Evolutionary conservation across 1,139 yeast species (phyloP).

Genomic region (Lodderomyces metapsilosis): DNA sequence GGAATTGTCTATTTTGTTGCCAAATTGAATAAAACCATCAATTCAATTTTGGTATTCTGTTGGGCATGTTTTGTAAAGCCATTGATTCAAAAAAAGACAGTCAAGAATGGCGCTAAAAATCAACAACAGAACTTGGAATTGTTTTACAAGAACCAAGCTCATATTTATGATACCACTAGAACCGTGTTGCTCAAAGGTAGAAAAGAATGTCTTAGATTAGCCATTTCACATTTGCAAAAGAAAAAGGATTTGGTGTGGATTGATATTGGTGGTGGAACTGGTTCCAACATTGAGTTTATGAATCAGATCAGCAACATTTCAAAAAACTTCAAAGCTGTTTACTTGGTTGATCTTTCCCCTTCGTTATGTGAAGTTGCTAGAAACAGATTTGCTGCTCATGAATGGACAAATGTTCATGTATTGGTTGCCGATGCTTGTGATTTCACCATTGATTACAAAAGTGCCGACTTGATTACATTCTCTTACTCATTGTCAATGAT

Average conservation of each 20-base stretch:
- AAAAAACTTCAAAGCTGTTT: conserved; percentile 59
- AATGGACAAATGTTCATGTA: conserved; percentile 67
- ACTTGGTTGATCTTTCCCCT: conserved; percentile 73
- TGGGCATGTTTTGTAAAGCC: conserved; percentile 74
- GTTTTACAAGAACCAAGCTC: conserved; percentile 75
- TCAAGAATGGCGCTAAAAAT: conserved; percentile 18
- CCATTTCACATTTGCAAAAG: conserved; percentile 51
- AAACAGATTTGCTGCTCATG: conserved; percentile 47
- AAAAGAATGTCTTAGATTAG: conserved; percentile 59
- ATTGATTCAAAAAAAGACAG: conserved; percentile 34
- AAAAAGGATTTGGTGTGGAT: conserved; percentile 64
- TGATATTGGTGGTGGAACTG: conserved; percentile 87
- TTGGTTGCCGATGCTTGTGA: conserved; percentile 75
- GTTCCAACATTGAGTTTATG: conserved; percentile 79
- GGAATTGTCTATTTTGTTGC: conserved; percentile 18
- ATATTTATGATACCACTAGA: conserved; percentile 70
- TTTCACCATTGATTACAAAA: conserved; percentile 48
- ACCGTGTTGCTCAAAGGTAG: conserved; percentile 67
- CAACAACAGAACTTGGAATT: conserved; percentile 65
- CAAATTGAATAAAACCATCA: conserved; percentile 25
- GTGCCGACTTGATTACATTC: conserved; percentile 66
- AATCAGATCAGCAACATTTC: conserved; percentile 50
- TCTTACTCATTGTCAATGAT: conserved; percentile 84
- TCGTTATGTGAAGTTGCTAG: conserved; percentile 72
- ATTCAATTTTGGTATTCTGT: conserved; percentile 35